These are phyloP conservation scores for Paraphaeosphaeria minitans DNA, from an alignment of 2,329 filamentous ascomycete species.

Conservation along the genomic window DNA sequence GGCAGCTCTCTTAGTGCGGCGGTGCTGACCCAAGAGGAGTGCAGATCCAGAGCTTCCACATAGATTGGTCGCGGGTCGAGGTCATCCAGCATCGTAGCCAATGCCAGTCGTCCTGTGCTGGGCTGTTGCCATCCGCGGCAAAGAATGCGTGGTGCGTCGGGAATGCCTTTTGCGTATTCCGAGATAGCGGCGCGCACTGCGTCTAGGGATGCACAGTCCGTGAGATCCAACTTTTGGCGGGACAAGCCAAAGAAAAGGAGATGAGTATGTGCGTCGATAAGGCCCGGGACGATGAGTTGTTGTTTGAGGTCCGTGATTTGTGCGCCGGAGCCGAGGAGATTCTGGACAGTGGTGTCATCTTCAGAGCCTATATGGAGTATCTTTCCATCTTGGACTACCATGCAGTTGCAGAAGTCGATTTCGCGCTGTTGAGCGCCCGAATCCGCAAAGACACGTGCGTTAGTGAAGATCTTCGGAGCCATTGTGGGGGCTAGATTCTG, in stretches of 20 bases:
- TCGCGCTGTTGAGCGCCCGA: neutral
- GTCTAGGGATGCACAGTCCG: conserved; percentile 52
- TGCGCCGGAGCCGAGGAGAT: neutral
- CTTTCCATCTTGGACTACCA: conserved; percentile 19
- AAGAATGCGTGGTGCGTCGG: conserved; percentile 54
- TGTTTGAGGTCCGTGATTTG: conserved; percentile 42
- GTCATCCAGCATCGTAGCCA: conserved; percentile 58
- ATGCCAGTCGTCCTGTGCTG: conserved; percentile 57
- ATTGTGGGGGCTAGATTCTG: neutral
- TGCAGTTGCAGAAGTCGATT: conserved; percentile 3
- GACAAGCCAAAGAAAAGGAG: conserved; percentile 61
- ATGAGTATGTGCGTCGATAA: conserved; percentile 65
- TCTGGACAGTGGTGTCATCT: conserved; percentile 48
- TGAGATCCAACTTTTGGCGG: conserved; percentile 57
- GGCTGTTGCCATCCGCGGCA: conserved; percentile 62
- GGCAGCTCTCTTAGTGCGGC: conserved; percentile 58
- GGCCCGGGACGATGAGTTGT: conserved; percentile 57
- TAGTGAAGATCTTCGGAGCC: conserved; percentile 30
- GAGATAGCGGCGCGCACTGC: conserved; percentile 57
- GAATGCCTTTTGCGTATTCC: conserved; percentile 53
- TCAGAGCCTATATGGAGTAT: conserved; percentile 49
- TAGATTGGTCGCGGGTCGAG: conserved; percentile 59
- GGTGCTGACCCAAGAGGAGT: conserved; percentile 61
- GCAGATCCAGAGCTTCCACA: conserved; percentile 62
- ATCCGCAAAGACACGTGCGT: conserved; percentile 30